A percentile compares a stretch with the other conserved stretches of the same genome.
These are phyloP conservation scores for Rossbeevera mucosa DNA, from an alignment of 768 basidiomycete species.

Conservation along the genomic window DNA sequence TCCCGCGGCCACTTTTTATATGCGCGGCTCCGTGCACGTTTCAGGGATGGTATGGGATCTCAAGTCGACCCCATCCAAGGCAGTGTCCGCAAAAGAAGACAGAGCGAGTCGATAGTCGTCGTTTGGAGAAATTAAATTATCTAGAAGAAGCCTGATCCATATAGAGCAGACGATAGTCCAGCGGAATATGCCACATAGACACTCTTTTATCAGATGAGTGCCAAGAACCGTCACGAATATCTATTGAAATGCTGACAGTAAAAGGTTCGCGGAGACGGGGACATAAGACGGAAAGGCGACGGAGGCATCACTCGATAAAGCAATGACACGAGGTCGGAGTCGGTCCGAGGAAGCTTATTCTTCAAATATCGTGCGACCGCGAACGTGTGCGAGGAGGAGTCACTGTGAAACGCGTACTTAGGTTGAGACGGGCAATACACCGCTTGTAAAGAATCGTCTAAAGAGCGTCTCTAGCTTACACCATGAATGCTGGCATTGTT, in stretches of 20 bases:
- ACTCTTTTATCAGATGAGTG: too few species aligned
- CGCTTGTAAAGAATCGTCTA: background rate
- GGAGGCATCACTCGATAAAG: background rate
- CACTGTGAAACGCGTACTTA: background rate
- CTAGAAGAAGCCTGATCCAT: background rate
- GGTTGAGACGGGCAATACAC: background rate
- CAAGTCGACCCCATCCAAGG: background rate
- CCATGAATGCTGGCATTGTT: background rate
- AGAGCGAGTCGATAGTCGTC: background rate
- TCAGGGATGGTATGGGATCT: background rate
- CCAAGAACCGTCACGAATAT: background rate
- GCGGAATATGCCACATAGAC: background rate
- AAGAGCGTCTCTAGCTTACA: background rate
- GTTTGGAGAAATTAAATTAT: background rate
- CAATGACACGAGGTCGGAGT: background rate
- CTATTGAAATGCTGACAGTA: background rate
- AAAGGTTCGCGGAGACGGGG: background rate
- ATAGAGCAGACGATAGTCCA: background rate
- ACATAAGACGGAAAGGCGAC: background rate
- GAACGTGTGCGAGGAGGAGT: constrained; percentile 1
- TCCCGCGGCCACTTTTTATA: background rate
- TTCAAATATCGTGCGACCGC: background rate
- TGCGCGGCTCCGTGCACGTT: background rate
- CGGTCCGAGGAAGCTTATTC: background rate
- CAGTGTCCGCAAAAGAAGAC: background rate